These are phyloP conservation scores for Aaosphaeria arxii DNA, from an alignment of 2,329 filamentous ascomycete genomes.

Conservation along the genomic window DNA sequence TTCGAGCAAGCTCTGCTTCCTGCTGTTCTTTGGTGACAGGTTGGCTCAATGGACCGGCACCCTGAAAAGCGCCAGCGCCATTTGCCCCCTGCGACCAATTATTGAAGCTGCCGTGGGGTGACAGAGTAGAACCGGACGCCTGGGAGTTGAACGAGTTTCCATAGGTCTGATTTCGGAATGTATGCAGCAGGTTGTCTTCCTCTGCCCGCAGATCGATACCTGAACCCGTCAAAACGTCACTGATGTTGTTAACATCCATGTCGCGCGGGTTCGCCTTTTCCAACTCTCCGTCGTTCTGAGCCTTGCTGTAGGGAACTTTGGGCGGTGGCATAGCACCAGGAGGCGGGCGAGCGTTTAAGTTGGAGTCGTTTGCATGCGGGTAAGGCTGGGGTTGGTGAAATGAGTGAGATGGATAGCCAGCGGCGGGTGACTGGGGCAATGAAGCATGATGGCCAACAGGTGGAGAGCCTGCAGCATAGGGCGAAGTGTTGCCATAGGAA, in stretches of 20 bases:
- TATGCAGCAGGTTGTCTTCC: slow-evolving; percentile 73
- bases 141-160: slow-evolving; percentile 45
- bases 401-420: slow-evolving; percentile 24
- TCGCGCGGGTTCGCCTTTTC: slow-evolving; percentile 56
- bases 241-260: slow-evolving; percentile 67
- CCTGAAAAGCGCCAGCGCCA: slow-evolving; percentile 37
- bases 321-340: slow-evolving; percentile 59
- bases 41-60: slow-evolving; percentile 46
- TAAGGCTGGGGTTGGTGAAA: slow-evolving; percentile 55
- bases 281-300: slow-evolving; percentile 39
- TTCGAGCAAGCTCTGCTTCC: slow-evolving; percentile 62
- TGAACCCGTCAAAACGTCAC: slow-evolving; percentile 78
- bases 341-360: slow-evolving; percentile 9
- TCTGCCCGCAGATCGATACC: slow-evolving; percentile 86
- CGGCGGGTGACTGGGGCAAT: slow-evolving; percentile 30
- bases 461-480: slow-evolving; percentile 8
- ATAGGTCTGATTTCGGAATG: slow-evolving; percentile 55
- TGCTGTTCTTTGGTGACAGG: slow-evolving; percentile 63
- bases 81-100: slow-evolving; percentile 39
- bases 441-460: slow-evolving; percentile 23
- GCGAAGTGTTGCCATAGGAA: slow-evolving; percentile 48
- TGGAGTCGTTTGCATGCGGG: slow-evolving; percentile 22
- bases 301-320: slow-evolving; percentile 55
- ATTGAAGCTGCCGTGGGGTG: slow-evolving; percentile 47
- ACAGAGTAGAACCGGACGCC: slow-evolving; percentile 28